Evolutionary conservation across 192 early-diverging fungal genomes (phyloP).

Genomic region (Phycomyces nitens): DNA sequence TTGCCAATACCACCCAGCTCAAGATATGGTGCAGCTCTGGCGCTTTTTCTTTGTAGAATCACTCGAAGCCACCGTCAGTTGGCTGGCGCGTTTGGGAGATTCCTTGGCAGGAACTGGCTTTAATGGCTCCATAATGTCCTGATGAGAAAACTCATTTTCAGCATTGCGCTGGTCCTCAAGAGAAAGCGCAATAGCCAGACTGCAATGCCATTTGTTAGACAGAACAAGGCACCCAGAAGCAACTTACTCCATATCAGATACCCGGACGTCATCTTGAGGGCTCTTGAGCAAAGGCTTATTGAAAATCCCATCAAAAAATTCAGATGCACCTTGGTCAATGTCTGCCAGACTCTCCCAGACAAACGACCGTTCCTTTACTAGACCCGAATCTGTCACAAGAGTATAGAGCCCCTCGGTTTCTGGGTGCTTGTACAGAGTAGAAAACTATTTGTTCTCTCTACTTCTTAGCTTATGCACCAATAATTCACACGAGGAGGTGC

Average conservation of each 20-base stretch:
- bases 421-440: slow-evolving; percentile 62
- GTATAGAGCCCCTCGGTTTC: slow-evolving; percentile 50
- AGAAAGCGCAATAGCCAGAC: slow-evolving; percentile 20
- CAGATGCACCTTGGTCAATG: slow-evolving; percentile 57
- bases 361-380: slow-evolving; percentile 58
- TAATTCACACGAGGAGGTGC: neutral
- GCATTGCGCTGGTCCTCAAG: neutral
- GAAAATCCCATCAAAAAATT: slow-evolving; percentile 63
- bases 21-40: neutral
- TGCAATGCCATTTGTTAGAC: too few species aligned
- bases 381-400: slow-evolving; percentile 68
- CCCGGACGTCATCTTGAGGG: neutral
- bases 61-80: neutral
- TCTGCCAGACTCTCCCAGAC: slow-evolving; percentile 74
- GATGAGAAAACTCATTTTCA: neutral
- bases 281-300: slow-evolving; percentile 14
- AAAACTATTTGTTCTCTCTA: slow-evolving; percentile 48
- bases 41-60: neutral
- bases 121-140: neutral
- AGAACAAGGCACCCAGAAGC: neutral
- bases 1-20: too few species aligned
- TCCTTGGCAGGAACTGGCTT: too few species aligned
- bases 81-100: neutral
- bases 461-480: neutral
- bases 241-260: slow-evolving; percentile 15